Conservation (phyloP, 1,284 basidiomycete genomes). For the Coniferiporia weirii region DNA sequence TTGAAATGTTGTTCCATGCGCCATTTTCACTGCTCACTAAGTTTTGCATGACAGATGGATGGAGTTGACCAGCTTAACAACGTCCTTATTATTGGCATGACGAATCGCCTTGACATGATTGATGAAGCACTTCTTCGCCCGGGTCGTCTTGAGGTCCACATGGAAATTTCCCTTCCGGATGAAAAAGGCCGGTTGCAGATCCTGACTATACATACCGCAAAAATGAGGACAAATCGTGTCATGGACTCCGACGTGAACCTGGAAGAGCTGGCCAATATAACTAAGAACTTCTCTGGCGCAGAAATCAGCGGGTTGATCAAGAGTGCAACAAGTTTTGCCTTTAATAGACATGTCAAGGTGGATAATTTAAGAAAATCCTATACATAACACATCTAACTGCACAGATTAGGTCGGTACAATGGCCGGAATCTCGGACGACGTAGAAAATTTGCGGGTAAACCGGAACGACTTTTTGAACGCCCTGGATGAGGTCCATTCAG, state of each 20-base stretch:
- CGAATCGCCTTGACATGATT: constrained; percentile 98
- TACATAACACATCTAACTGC: constrained; percentile 1
- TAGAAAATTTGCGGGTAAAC: constrained; percentile 90
- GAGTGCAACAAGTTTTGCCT: constrained; percentile 97
- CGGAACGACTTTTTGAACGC: constrained; percentile 87
- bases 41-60: constrained; percentile 70
- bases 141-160: constrained; percentile 99
- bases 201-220: constrained; percentile 90
- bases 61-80: constrained; percentile 99
- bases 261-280: constrained; percentile 74
- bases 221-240: constrained; percentile 90
- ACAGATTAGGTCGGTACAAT: constrained; percentile 75
- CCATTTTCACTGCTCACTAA: not conserved
- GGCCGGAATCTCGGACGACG: constrained; percentile 93
- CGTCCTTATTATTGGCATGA: constrained; percentile 99
- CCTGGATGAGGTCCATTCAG: constrained; percentile 92
- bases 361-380: not conserved
- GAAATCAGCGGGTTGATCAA: constrained; percentile 96
- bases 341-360: constrained; percentile 94
- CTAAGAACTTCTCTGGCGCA: constrained; percentile 98
- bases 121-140: constrained; percentile 97
- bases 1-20: not conserved
- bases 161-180: constrained; percentile 98
- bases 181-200: constrained; percentile 93
- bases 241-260: constrained; percentile 90